Percentiles rank a stretch among this genome's conserved stretches.
These are phyloP conservation scores for Ceratobasidium sp. DNA, from an alignment of 1,284 basidiomycete species.

Conservation along the genomic window DNA sequence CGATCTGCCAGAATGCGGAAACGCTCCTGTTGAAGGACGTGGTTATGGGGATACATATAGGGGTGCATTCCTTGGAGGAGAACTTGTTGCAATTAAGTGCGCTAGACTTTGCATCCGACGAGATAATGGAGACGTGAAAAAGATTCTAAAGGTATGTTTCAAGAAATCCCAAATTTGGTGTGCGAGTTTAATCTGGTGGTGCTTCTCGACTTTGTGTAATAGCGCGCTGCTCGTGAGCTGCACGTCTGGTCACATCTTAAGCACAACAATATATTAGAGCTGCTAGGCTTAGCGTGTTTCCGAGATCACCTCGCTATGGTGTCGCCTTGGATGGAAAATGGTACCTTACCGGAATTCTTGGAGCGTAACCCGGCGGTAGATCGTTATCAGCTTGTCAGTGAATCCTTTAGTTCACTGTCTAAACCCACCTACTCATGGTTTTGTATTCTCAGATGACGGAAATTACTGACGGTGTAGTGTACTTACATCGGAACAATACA, in stretches of 20 bases:
- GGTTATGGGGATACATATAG: slow-evolving; percentile 6
- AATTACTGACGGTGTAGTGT: slow-evolving; percentile 7
- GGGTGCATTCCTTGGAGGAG: not conserved
- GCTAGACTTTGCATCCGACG: too few species aligned
- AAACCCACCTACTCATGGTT: too few species aligned
- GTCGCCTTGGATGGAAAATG: not conserved
- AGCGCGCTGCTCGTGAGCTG: slow-evolving; percentile 6
- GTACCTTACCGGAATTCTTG: not conserved
- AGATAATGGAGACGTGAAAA: too few species aligned
- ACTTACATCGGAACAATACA: not conserved
- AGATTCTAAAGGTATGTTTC: too few species aligned
- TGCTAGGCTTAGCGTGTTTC: not conserved
- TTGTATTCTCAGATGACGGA: not conserved
- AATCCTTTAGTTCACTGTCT: not conserved
- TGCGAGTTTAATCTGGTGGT: too few species aligned
- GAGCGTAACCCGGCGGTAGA: not conserved
- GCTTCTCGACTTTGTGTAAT: too few species aligned
- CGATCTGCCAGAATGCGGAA: not conserved
- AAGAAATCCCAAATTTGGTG: too few species aligned
- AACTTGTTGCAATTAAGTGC: slow-evolving; percentile 12
- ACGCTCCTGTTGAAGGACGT: not conserved
- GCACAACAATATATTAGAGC: slow-evolving; percentile 16
- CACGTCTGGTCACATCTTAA: slow-evolving; percentile 15
- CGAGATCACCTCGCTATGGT: not conserved
- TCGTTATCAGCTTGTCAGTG: slow-evolving; percentile 9